These are phyloP conservation scores for Ceratocystis alfenasii DNA, from an alignment of 2,329 filamentous ascomycete genomes.

Conservation along the genomic window DNA sequence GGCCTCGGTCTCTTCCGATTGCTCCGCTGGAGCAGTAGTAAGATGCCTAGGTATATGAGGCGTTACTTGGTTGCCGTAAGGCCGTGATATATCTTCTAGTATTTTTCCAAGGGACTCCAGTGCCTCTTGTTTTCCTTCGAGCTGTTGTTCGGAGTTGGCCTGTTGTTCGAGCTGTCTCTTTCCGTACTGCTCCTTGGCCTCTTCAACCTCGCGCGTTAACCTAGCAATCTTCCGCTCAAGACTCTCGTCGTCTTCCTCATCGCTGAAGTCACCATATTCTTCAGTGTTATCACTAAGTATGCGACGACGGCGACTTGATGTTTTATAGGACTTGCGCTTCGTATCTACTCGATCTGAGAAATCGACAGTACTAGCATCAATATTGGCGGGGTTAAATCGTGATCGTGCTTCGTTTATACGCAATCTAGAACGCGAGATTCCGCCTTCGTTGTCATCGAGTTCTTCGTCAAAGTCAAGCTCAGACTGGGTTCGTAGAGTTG, in stretches of 20 bases:
- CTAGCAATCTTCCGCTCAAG: conserved; percentile 69
- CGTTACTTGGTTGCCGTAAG: conserved; percentile 23
- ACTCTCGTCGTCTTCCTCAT: conserved; percentile 57
- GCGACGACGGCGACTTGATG: conserved; percentile 54
- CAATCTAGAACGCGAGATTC: conserved; percentile 65
- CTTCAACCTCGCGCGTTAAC: conserved; percentile 70
- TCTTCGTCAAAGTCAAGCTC: conserved; percentile 52
- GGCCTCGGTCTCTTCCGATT: conserved; percentile 23
- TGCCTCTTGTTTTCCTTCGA: conserved; percentile 39
- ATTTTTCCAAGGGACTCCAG: conserved; percentile 59
- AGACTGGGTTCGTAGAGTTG: conserved; percentile 43
- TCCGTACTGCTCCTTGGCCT: conserved; percentile 52
- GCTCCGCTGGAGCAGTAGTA: background rate
- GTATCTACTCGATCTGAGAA: conserved; percentile 80
- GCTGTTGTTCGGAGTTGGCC: conserved; percentile 32
- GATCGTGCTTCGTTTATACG: conserved; percentile 68
- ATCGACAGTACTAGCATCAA: conserved; percentile 68
- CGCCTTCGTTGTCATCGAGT: conserved; percentile 50
- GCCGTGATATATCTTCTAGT: conserved; percentile 51
- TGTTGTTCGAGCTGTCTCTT: conserved; percentile 40
- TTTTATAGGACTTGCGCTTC: conserved; percentile 73
- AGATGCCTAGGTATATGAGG: conserved; percentile 2
- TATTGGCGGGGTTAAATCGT: conserved; percentile 61
- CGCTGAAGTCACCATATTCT: conserved; percentile 62
- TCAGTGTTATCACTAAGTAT: conserved; percentile 51